Evolutionary conservation across 495 filamentous ascomycete genomes (phyloP).

Genomic region (Pseudevernia furfuracea): DNA sequence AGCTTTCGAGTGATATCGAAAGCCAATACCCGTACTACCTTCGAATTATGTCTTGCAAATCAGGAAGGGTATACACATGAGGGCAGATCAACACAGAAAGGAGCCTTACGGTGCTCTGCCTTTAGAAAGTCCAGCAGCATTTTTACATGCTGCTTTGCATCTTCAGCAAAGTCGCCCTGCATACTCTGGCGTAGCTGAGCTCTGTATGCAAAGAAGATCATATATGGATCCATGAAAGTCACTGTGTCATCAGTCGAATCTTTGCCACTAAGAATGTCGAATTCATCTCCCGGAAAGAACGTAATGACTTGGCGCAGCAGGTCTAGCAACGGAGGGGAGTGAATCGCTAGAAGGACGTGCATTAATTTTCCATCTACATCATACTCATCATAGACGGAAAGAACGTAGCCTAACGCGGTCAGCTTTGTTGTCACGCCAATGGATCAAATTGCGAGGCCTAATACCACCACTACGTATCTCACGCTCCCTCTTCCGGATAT

Average conservation of each 20-base stretch:
- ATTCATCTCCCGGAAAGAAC: slow-evolving; percentile 24
- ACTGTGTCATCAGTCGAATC: slow-evolving; percentile 17
- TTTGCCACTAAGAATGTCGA: slow-evolving; percentile 20
- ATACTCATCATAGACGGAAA: slow-evolving; percentile 21
- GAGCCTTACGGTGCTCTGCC: slow-evolving; percentile 7
- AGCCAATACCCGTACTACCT: background rate
- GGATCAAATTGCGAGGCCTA: background rate
- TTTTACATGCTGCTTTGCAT: slow-evolving; percentile 18
- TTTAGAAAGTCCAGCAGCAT: slow-evolving; percentile 20
- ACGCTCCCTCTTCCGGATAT: slow-evolving; percentile 20
- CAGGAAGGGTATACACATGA: background rate
- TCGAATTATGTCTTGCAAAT: background rate
- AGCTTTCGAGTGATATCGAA: background rate
- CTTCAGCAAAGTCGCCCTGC: slow-evolving; percentile 12
- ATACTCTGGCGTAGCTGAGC: slow-evolving; percentile 11
- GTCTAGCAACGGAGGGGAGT: slow-evolving; percentile 17
- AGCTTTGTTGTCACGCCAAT: background rate
- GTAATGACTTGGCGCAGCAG: slow-evolving; percentile 20
- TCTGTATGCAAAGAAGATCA: slow-evolving; percentile 21
- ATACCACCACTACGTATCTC: slow-evolving; percentile 17
- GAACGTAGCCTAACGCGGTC: slow-evolving; percentile 11
- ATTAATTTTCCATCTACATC: slow-evolving; percentile 20
- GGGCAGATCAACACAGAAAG: background rate
- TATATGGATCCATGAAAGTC: slow-evolving; percentile 16
- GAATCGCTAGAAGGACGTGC: slow-evolving; percentile 19